Percentiles rank a stretch among this genome's conserved stretches.
Evolutionary conservation across 352 stramenopile genomes (phyloP).

Genomic region (Globisporangium megalacanthum): DNA sequence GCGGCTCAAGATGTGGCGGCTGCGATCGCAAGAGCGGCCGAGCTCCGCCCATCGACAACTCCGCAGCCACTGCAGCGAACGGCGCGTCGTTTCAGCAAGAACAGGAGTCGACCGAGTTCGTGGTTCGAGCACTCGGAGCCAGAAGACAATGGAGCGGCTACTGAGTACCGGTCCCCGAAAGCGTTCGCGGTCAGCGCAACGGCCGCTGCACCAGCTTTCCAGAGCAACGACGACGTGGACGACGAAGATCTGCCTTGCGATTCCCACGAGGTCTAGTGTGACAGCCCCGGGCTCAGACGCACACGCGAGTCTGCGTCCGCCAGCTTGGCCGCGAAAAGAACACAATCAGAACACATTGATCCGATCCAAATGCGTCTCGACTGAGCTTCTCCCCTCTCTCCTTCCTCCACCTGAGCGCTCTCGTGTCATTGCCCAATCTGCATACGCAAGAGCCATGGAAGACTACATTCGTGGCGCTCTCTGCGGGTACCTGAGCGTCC

Average conservation of each 20-base stretch:
- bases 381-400: neutral
- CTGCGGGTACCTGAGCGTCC: slow-evolving; percentile 59
- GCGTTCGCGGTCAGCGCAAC: slow-evolving; percentile 3
- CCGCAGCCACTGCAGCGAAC: neutral
- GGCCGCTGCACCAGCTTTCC: neutral
- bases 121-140: slow-evolving; percentile 14
- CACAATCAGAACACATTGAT: too few relatives aligned
- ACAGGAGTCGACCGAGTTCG: slow-evolving; percentile 5
- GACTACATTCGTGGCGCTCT: slow-evolving; percentile 70
- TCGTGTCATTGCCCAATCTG: neutral
- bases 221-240: slow-evolving; percentile 23
- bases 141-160: slow-evolving; percentile 25
- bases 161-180: slow-evolving; percentile 4
- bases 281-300: neutral
- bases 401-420: neutral
- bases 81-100: too few relatives aligned
- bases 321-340: too few relatives aligned
- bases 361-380: neutral
- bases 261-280: neutral
- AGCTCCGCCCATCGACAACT: slow-evolving; percentile 10
- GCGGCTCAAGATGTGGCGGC: slow-evolving; percentile 37
- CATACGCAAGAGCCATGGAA: slow-evolving; percentile 29
- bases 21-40: slow-evolving; percentile 28
- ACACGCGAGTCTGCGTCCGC: too few relatives aligned
- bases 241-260: slow-evolving; percentile 3